phyloP scores from a whole-genome alignment of 495 filamentous ascomycete genomes.

The Amniculicola lignicola region DNA sequence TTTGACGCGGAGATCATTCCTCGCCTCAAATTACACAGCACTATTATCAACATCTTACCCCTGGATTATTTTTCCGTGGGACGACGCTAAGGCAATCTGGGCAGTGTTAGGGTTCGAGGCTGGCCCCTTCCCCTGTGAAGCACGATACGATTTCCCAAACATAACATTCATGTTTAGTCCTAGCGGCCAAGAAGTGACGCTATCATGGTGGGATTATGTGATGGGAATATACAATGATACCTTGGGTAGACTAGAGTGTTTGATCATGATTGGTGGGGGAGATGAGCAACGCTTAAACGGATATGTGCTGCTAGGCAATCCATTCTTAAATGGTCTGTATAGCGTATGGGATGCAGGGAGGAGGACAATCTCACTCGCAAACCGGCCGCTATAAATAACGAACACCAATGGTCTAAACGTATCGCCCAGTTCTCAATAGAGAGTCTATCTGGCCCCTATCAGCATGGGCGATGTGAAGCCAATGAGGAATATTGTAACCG shows the following conservation, averaged over 20 bases:
- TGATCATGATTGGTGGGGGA: slow-evolving; percentile 7
- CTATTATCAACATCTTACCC: slow-evolving; percentile 6
- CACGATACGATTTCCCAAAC: slow-evolving; percentile 1
- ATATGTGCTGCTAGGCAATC: slow-evolving; percentile 11
- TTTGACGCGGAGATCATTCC: neutral
- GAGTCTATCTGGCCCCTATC: no score
- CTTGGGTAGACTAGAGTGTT: slow-evolving; percentile 7
- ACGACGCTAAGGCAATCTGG: neutral
- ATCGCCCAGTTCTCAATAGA: no score
- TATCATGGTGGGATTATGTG: slow-evolving; percentile 14
- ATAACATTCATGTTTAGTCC: slow-evolving; percentile 11
- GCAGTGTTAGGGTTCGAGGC: neutral
- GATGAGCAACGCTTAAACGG: neutral
- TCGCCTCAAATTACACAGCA: neutral
- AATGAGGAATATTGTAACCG: no score
- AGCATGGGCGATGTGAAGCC: no score
- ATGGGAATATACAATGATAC: slow-evolving; percentile 4
- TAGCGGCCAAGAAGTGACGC: neutral
- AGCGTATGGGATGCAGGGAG: slow-evolving; percentile 11
- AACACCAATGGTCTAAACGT: no score
- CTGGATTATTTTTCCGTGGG: slow-evolving; percentile 1
- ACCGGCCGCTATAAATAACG: no score
- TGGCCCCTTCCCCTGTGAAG: neutral
- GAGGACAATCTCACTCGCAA: slow-evolving; percentile 7
- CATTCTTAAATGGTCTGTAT: slow-evolving; percentile 17